Evolutionary conservation across 352 stramenopile genomes (phyloP).

Genomic region (Phytophthora boehmeriae): DNA sequence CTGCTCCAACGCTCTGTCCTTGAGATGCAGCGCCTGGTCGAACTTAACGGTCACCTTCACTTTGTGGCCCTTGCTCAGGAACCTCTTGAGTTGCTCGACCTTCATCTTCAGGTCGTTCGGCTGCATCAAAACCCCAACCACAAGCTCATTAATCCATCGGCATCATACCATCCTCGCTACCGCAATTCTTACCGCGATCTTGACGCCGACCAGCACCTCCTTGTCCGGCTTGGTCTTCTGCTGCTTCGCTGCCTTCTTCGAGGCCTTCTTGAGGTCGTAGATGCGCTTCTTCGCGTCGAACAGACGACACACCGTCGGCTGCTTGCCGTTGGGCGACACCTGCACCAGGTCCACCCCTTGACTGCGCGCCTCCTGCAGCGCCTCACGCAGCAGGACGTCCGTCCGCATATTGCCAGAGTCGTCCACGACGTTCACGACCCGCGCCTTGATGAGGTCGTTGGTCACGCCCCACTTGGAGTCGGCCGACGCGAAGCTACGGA

Average conservation of each 20-base stretch:
- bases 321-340: constrained; percentile 49
- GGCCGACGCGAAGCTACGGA: constrained; percentile 31
- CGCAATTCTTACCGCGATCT: constrained; percentile 66
- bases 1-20: constrained; percentile 50
- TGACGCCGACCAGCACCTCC: constrained; percentile 68
- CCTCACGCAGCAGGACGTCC: constrained; percentile 56
- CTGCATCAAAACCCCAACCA: constrained; percentile 27
- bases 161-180: not conserved
- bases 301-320: constrained; percentile 57
- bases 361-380: constrained; percentile 52
- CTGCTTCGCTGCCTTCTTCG: constrained; percentile 62
- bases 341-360: constrained; percentile 78
- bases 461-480: constrained; percentile 54
- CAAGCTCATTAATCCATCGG: not conserved
- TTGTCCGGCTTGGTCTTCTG: constrained; percentile 76
- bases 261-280: constrained; percentile 71
- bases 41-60: constrained; percentile 82
- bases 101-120: constrained; percentile 75
- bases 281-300: constrained; percentile 82
- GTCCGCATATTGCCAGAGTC: constrained; percentile 56
- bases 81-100: constrained; percentile 67
- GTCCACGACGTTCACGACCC: constrained; percentile 56
- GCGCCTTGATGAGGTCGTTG: constrained; percentile 68
- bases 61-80: constrained; percentile 79
- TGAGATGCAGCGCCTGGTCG: constrained; percentile 61